Evolutionary conservation across 1,284 basidiomycete genomes (phyloP), one percentile per base, ranked within the genome.

Genomic region (Ganoderma sinense): DNA sequence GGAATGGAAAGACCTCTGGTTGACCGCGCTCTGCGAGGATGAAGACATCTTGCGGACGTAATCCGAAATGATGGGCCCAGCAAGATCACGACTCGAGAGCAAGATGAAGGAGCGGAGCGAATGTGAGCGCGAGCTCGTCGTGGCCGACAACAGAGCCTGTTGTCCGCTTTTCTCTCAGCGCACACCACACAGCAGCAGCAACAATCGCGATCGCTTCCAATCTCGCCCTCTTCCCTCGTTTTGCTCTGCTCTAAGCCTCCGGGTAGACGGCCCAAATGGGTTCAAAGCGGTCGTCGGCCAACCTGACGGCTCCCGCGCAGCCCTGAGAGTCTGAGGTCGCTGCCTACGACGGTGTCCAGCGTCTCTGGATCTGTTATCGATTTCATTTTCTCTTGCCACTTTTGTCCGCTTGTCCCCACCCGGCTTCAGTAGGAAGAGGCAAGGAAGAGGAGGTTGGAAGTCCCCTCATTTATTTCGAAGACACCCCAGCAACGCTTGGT

Each of bases 1-100:
- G 71, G 67, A 73, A 65, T 74, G 77, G 71, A 68, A 73, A 64
- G 79, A 61, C 67, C 82, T 79, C 73, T 79, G 80, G 76, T 85
- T 82, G 74, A 82, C 75, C 74, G 80, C 78, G 72, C 80, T 79
- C 71, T 80, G 81, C 62, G 81, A 78, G 67, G 79, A 74, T 66
- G 75, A 77, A 40, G 59, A 61, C 75, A 77, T 77, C 62, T 69
- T 64, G 72, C 64, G 62, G 65, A 51, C 61, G 56, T 67, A 58
- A 51, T 36, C 51, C 23, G 51, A 64, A 64, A 63, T 64, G 66
- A 64, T 69, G 67, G 55, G 58, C 60, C 23, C 13, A 26, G 48
- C 55, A 61, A 61, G 48, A 36, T 36, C 36, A 7, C 7, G 36
- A 7, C 36, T 36, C 36, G 36, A 36, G 36, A 36, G 6, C 64